These are phyloP conservation scores for Syzygium aqueum DNA, from an alignment of 345 rosid species.

Conservation along the genomic window DNA sequence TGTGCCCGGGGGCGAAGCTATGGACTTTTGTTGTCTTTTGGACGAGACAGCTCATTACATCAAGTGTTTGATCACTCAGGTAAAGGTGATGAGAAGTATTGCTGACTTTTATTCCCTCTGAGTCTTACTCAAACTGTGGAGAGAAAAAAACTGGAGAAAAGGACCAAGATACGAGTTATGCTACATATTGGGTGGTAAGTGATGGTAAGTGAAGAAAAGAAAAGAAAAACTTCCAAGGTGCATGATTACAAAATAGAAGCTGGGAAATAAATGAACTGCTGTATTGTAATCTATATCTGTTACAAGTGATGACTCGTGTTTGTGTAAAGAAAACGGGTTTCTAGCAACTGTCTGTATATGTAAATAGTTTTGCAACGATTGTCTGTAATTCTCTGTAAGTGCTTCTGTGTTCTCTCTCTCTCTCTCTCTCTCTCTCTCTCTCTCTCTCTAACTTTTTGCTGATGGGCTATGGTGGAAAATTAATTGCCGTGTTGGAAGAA, in stretches of 20 bases:
- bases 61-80: slow-evolving; percentile 41
- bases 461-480: not conserved
- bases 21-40: slow-evolving; percentile 40
- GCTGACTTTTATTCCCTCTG: slow-evolving; percentile 25
- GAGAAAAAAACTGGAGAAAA: not conserved
- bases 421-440: not conserved
- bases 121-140: not conserved
- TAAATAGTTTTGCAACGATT: not conserved
- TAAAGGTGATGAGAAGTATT: slow-evolving; percentile 49
- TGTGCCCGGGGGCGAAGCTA: slow-evolving; percentile 47
- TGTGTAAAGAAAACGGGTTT: not conserved
- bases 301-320: not conserved
- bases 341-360: not conserved
- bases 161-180: not conserved
- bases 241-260: not conserved
- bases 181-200: not conserved
- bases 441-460: not conserved
- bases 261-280: not conserved
- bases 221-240: not conserved
- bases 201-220: not conserved
- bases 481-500: not conserved
- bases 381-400: not conserved
- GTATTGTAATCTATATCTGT: not conserved
- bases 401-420: not conserved
- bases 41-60: slow-evolving; percentile 53